Evolutionary conservation across 2,329 filamentous ascomycete species (phyloP).

Genomic region (Arthrobotrys musiformis): DNA sequence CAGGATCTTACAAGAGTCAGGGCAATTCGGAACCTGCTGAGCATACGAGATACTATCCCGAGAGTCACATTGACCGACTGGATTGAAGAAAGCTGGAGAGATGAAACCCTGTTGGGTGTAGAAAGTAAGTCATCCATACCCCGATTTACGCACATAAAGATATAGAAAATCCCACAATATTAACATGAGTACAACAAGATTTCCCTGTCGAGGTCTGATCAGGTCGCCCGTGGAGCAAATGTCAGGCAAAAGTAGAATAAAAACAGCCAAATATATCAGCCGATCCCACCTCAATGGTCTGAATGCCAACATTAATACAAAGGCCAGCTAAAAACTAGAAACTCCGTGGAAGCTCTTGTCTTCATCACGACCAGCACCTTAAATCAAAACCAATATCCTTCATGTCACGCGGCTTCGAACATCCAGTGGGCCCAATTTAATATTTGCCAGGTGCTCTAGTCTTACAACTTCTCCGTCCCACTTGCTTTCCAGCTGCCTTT

Average conservation of each 20-base stretch:
- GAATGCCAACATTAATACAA: too few relatives aligned
- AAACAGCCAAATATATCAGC: too few relatives aligned
- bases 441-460: neutral
- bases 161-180: neutral
- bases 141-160: neutral
- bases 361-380: too few relatives aligned
- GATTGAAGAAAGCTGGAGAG: slow-evolving; percentile 83
- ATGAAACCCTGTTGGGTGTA: slow-evolving; percentile 82
- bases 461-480: neutral
- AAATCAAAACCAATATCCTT: too few relatives aligned
- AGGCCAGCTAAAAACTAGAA: too few relatives aligned
- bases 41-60: slow-evolving; percentile 68
- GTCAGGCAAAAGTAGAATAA: too few relatives aligned
- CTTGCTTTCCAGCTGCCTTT: neutral
- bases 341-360: too few relatives aligned
- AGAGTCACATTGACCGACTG: slow-evolving; percentile 76
- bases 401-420: too few relatives aligned
- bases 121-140: slow-evolving; percentile 65
- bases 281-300: too few relatives aligned
- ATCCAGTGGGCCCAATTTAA: too few relatives aligned
- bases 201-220: slow-evolving; percentile 25
- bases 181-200: slow-evolving; percentile 61
- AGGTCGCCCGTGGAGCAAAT: too few relatives aligned
- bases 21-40: slow-evolving; percentile 27
- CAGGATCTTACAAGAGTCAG: slow-evolving; percentile 61